These are phyloP conservation scores for Sclerotinia subarctica DNA, from an alignment of 2,329 filamentous ascomycete genomes.

Conservation along the genomic window DNA sequence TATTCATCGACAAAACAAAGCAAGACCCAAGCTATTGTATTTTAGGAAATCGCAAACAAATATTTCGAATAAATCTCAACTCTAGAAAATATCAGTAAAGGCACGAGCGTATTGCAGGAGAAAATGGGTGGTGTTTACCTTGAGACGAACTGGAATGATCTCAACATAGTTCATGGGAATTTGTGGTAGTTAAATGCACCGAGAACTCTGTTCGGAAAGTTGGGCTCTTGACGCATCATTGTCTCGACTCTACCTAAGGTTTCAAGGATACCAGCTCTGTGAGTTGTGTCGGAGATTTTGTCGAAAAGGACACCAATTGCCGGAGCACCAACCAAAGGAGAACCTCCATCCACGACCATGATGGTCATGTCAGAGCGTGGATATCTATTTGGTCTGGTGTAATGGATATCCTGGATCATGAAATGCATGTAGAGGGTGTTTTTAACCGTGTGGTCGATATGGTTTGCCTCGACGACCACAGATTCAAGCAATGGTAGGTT, in stretches of 20 bases:
- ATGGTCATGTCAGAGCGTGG: slow-evolving; percentile 14
- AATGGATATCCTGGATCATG: background rate
- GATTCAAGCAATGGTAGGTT: slow-evolving; percentile 3
- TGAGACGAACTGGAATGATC: background rate
- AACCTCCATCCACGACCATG: background rate
- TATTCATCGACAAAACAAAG: background rate
- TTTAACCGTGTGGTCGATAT: background rate
- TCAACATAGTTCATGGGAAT: background rate
- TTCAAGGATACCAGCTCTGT: slow-evolving; percentile 4
- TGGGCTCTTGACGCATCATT: background rate
- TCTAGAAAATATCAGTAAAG: background rate
- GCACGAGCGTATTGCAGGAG: background rate
- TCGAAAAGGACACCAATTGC: background rate
- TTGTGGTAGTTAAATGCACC: background rate
- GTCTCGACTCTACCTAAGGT: background rate
- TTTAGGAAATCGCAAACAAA: background rate
- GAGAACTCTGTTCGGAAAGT: background rate
- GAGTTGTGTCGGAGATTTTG: background rate
- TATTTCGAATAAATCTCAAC: background rate
- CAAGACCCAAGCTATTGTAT: background rate
- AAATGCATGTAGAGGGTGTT: background rate
- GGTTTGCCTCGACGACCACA: background rate
- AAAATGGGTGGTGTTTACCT: background rate
- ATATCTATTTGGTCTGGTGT: background rate
- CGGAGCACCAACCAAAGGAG: background rate